These are phyloP conservation scores for Trametes sp. DNA, from an alignment of 1,284 basidiomycete species.

Conservation along the genomic window DNA sequence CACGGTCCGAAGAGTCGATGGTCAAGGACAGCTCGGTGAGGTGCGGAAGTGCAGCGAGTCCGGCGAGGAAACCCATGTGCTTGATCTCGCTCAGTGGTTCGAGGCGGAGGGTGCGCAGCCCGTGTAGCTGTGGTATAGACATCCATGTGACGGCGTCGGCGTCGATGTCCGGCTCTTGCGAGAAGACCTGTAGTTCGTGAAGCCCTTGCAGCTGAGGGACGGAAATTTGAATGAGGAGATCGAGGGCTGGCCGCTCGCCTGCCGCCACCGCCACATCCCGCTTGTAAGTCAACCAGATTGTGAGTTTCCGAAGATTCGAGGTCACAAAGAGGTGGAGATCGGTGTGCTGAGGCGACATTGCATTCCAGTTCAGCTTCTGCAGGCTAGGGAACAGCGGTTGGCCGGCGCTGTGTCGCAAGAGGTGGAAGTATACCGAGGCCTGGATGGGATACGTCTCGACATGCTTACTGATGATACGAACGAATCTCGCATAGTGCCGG, in stretches of 20 bases:
- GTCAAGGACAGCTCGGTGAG: background rate
- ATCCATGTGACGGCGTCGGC: background rate
- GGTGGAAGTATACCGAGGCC: background rate
- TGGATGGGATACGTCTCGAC: background rate
- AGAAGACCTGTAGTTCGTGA: background rate
- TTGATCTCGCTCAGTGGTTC: background rate
- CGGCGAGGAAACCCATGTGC: background rate
- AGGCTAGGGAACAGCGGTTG: background rate
- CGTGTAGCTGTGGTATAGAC: background rate
- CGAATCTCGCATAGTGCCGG: background rate
- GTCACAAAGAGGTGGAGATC: background rate
- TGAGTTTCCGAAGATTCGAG: background rate
- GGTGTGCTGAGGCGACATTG: background rate
- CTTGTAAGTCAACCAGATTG: background rate
- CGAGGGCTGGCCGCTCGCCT: background rate
- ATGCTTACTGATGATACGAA: background rate
- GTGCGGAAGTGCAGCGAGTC: background rate
- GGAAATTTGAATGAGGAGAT: background rate
- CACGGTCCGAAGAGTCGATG: background rate
- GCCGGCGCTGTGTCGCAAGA: background rate
- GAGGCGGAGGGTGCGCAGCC: background rate
- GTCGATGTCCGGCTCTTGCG: background rate
- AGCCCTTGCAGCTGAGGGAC: background rate
- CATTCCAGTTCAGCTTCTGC: background rate
- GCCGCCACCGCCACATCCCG: background rate